phyloP scores from a whole-genome alignment of 2,329 filamentous ascomycete species.

The Helminthosporium solani region DNA sequence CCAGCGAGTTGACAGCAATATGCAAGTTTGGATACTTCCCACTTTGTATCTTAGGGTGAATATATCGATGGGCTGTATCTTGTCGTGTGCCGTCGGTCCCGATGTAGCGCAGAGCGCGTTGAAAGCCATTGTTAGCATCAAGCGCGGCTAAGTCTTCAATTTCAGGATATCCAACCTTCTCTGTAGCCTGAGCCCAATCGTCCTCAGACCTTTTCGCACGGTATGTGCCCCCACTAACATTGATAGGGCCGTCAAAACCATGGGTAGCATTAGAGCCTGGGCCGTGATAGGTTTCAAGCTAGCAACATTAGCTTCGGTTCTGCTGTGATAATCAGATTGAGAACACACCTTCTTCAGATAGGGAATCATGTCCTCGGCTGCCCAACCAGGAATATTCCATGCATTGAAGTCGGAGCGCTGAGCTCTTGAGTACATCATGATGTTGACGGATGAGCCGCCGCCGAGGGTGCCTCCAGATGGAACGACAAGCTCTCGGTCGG shows the following conservation, averaged over 20 bases:
- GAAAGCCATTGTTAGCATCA: conserved; percentile 44
- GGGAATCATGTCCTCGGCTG: conserved; percentile 53
- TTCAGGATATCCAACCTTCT: conserved; percentile 52
- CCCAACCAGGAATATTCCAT: conserved; percentile 57
- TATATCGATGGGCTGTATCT: conserved; percentile 57
- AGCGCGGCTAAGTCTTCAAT: conserved; percentile 58
- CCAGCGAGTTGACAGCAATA: conserved; percentile 58
- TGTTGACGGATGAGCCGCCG: conserved; percentile 54
- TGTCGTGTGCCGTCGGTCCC: conserved; percentile 56
- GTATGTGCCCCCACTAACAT: conserved; percentile 56
- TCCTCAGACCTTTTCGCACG: conserved; percentile 44
- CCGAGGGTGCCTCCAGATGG: conserved; percentile 58
- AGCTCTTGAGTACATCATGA: conserved; percentile 48
- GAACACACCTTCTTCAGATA: conserved; percentile 53
- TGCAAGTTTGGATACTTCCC: conserved; percentile 59
- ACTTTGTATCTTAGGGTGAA: conserved; percentile 54
- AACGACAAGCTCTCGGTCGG: conserved; percentile 47
- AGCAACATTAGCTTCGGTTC: too few species aligned
- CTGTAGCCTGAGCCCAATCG: conserved; percentile 53
- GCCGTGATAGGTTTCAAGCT: conserved; percentile 59
- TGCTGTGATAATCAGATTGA: not conserved
- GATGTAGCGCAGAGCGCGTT: conserved; percentile 54
- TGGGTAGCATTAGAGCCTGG: conserved; percentile 49
- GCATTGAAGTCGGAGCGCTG: conserved; percentile 53
- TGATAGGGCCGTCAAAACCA: conserved; percentile 57